phyloP scores from a whole-genome alignment of 148 eudicot species.

The Gaultheria prostrata region DNA sequence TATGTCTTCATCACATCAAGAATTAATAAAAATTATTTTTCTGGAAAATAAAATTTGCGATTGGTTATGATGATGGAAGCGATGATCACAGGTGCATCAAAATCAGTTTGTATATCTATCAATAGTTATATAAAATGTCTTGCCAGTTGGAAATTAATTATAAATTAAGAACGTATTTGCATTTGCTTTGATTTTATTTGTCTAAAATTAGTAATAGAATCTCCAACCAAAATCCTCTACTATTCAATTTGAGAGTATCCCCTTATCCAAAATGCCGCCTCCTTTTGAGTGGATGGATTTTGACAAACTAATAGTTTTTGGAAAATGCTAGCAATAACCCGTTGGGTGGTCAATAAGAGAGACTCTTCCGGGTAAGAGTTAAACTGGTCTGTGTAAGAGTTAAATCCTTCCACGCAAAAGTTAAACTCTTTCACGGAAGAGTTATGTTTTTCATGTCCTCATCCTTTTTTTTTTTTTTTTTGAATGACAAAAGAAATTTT shows the following conservation, averaged over 20 bases:
- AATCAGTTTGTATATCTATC: conserved; percentile 5
- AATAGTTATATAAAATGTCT: not conserved
- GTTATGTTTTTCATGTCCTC: too few species aligned
- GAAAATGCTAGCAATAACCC: too few species aligned
- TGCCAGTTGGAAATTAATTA: not conserved
- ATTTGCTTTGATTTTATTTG: not conserved
- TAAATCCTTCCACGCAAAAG: too few species aligned
- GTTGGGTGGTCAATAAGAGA: too few species aligned
- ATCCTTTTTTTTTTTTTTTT: too few species aligned
- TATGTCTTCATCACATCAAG: not conserved
- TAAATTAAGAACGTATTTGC: not conserved
- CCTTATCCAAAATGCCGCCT: not conserved
- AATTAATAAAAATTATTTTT: not conserved
- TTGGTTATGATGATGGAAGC: conserved; percentile 1
- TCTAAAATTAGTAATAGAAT: not conserved
- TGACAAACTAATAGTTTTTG: not conserved
- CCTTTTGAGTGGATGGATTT: not conserved
- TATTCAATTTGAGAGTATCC: not conserved
- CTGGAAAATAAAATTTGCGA: not conserved
- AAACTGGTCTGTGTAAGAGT: too few species aligned
- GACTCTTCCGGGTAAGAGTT: too few species aligned
- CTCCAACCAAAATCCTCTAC: not conserved
- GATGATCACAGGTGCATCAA: conserved; percentile 29
- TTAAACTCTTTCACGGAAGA: too few species aligned
- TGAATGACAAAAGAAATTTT: too few species aligned